Evolutionary conservation across 305 asterid genomes (phyloP), one percentile per base, ranked within the genome.

Genomic region (Fraxinus latifolia): DNA sequence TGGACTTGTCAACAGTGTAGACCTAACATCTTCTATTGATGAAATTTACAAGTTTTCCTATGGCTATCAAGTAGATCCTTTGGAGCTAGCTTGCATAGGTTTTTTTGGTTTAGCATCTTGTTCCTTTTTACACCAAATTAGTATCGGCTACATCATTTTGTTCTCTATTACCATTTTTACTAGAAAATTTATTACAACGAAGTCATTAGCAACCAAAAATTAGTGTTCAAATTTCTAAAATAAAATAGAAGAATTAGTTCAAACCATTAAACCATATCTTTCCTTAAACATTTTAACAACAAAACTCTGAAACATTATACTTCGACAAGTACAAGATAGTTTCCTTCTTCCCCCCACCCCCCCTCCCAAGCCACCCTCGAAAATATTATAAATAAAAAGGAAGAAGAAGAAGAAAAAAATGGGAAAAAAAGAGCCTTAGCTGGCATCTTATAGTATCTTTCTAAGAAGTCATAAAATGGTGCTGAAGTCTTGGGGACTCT

Each of bases 401-500:
- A 55, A 55, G 17, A 15, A 33, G 36, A 3, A 0, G 1, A 1
- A 27, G 8, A 47, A 14, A 11, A 14, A 14, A 14, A 3, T 0
- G 0, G 11, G n/a, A 3, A 9, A 14, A 14, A 50, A 0, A 39
- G 3, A 1, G 50, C 50, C 21, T 14, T 15, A 1, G 60, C 21
- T 50, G 7, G 21, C 60, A 15, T 17, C 21, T 15, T 50, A 50
- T 15, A 15, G 7, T 47, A 47, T 50, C 60, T 15, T 15, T 62
- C 33, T 62, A 62, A 7, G 72, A 9, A 62, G 33, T 17, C 7
- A 7, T 15, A 4, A 19, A 62, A 9, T 7, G 27, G 39, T 47
- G 77, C 53, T 29, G 83, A 58, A 53, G 36, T 70, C 76, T 82
- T 32, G 80, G 70, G 6, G 70, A 15, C 34, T 39, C 55, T 21